Percentiles rank a stretch among this genome's conserved stretches.
Evolutionary conservation across 257 asterid genomes (phyloP).

Genomic region (Forsythia suspensa): DNA sequence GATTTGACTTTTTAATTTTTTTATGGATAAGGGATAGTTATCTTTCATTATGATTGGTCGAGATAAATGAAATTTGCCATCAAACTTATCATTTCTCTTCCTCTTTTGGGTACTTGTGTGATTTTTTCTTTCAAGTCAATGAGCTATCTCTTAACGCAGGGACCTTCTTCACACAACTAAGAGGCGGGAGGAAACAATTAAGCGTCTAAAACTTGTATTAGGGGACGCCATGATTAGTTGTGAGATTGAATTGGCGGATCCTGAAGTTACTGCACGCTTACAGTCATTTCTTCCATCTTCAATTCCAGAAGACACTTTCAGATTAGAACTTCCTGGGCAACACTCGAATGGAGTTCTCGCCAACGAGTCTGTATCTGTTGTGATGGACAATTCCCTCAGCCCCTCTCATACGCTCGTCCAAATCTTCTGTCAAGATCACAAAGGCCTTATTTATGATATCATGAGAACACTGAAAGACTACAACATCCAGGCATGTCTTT

Average conservation of each 20-base stretch:
- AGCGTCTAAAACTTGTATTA: constrained; percentile 36
- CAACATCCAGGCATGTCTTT: constrained; percentile 56
- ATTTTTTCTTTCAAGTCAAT: neutral
- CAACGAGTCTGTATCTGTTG: constrained; percentile 43
- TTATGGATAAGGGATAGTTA: neutral
- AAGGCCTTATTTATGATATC: constrained; percentile 72
- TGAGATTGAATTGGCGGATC: constrained; percentile 59
- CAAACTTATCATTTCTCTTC: neutral
- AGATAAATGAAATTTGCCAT: neutral
- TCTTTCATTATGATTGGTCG: neutral
- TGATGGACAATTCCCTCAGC: constrained; percentile 61
- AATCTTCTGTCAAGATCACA: constrained; percentile 66
- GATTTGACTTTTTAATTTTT: neutral
- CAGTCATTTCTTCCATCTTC: constrained; percentile 57
- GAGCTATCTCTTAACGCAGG: constrained; percentile 26
- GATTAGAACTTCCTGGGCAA: constrained; percentile 30
- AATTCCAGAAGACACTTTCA: constrained; percentile 46
- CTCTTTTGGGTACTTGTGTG: neutral
- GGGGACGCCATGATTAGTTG: constrained; percentile 69
- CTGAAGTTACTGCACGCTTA: constrained; percentile 52
- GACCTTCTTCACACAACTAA: constrained; percentile 57
- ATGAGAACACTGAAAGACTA: constrained; percentile 75
- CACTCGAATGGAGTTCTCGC: constrained; percentile 24
- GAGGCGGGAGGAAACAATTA: constrained; percentile 51
- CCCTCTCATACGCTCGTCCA: constrained; percentile 67